Evolutionary conservation across 345 rosid genomes (phyloP), one percentile per base, ranked within the genome.

Genomic region (Populus deltoides): DNA sequence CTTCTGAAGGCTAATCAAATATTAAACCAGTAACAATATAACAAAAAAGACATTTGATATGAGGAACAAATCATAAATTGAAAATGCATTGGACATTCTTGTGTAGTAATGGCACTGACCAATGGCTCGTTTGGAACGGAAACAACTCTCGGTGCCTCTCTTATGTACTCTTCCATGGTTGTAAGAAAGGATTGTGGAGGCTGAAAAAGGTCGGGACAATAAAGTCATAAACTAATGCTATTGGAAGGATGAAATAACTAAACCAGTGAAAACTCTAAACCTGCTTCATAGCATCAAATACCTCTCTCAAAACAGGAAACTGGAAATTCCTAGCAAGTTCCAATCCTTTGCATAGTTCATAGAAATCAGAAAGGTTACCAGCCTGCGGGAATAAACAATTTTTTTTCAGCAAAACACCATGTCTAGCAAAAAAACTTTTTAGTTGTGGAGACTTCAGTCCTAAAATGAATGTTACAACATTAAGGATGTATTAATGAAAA

Each of bases 301-400:
- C 99, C 94, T 94, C 98, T 89, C 98, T 86, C 78, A 97, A 82
- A 80, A 85, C 86, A 59, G 99, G 99, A 88, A 94, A 97, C 73
- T 97, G 98, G 79, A 97, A 94, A 83, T 97, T 97, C 85, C 99
- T 92, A 22, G 98, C 98, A 83, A 94, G 97, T 86, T 97, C 97
- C 90, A 97, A 87, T 61, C 98, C 96, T 90, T 90, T 92, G 86
- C 99, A 97, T 69, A 90, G 82, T 81, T 94, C 97, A 83, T 94
- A 97, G 80, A 97, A 97, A 83, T 90, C 93, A 81, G 98, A 94
- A 71, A 97, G 98, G 83, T 85, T 85, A 49, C 84, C 92, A 74
- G 99, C 97, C 99, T 97, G 97, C 75, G 80, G 68, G 69, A 81
- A 53, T 72, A 83, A 33, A 45, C 35, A 63, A 68, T 8, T 39